Base-by-base conservation (phyloP, 2,329 filamentous ascomycete genomes). In the Sclerotinia borealis region DNA sequence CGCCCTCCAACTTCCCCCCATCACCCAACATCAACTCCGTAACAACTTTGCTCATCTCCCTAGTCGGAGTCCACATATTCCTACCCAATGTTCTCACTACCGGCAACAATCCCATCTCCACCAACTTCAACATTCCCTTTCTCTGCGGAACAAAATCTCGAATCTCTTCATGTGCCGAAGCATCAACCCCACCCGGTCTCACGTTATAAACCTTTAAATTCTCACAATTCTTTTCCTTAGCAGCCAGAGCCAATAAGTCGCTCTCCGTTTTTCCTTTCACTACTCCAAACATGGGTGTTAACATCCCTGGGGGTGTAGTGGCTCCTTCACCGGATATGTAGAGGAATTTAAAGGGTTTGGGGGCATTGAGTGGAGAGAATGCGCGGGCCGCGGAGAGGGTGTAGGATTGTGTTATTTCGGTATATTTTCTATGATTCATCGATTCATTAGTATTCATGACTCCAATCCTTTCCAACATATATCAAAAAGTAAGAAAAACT, bases 191-290 rank as follows among this genome's bases (percentile, higher is more conserved):
- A 0, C 72, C 83, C 0, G 88, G 86, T 0, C 89, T 80, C 8
- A 87, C 76, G 13, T 81, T 84, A 68, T 83, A 82, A 1, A 83
- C 78, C 36, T 77, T 79, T 61, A 91, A 79, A 8, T 76, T 73
- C 0, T 79, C 75, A 50, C 78, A 78, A 5, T 71, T 70, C 2
- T 74, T 73, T 3, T 62, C 64, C 36, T 76, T 75, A 17, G 76
- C 72, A 49, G 60, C 22, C 17, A 91, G 73, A 0, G 80, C 78
- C 1, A 87, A 78, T 1, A 93, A 79, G 1, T 77, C 74, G 1
- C 78, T 67, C 75, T 93, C 90, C 0, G 84, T 82, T 71, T 85
- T 79, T 15, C 89, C 90, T 73, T 93, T 92, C 62, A 89, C 79
- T 15, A 81, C 78, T 1, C 79, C 86, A 70, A 84, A 92, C 50